Conservation (phyloP, 352 stramenopile species). For the Phytophthora kernoviae region DNA sequence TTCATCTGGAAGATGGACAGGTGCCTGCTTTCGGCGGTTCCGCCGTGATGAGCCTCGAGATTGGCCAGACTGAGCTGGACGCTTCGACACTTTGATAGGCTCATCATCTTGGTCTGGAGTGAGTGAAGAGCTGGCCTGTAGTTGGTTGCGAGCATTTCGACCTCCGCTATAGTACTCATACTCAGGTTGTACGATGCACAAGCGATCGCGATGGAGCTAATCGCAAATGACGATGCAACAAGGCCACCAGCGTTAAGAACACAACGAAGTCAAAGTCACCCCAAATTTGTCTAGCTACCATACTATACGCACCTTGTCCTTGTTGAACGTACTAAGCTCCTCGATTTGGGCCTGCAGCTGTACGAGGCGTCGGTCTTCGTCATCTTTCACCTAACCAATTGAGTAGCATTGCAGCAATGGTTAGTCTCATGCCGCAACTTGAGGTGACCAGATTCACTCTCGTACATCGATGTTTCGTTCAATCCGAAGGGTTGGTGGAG, state of each 20-base stretch:
- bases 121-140: slow-evolving; percentile 27
- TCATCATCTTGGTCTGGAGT: slow-evolving; percentile 49
- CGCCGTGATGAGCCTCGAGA: slow-evolving; percentile 36
- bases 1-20: slow-evolving; percentile 32
- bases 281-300: neutral
- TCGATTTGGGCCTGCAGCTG: slow-evolving; percentile 94
- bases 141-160: slow-evolving; percentile 34
- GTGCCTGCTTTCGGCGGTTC: slow-evolving; percentile 39
- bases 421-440: neutral
- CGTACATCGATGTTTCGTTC: slow-evolving; percentile 93
- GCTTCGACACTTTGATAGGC: slow-evolving; percentile 42
- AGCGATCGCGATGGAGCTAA: slow-evolving; percentile 68
- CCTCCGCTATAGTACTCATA: slow-evolving; percentile 51
- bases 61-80: slow-evolving; percentile 36
- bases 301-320: slow-evolving; percentile 59
- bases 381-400: slow-evolving; percentile 83
- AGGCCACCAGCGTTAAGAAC: neutral
- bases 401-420: slow-evolving; percentile 1
- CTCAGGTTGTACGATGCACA: slow-evolving; percentile 67
- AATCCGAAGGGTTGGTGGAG: slow-evolving; percentile 93
- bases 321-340: slow-evolving; percentile 80
- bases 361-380: slow-evolving; percentile 93
- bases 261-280: neutral
- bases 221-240: slow-evolving; percentile 4
- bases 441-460: slow-evolving; percentile 5